Evolutionary conservation across 176 grass and related monocot genomes (phyloP), one percentile per base, ranked within the genome.

Genomic region (Thinopyrum elongatum): DNA sequence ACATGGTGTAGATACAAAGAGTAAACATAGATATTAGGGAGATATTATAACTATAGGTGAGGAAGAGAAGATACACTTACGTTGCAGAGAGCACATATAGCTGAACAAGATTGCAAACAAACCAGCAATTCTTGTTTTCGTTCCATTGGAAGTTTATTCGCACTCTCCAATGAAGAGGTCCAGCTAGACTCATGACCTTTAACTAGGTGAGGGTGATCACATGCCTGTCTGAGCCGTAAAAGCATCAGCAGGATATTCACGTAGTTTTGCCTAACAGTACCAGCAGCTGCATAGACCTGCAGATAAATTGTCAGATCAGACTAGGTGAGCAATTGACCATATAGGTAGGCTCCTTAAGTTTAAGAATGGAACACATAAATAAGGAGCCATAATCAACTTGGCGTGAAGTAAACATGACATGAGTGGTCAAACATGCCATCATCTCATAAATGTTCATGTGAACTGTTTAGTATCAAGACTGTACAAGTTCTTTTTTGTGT

Each of bases 201-300:
- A 76, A 99, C 97, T 75, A 99, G 51, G 74, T 93, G 86, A 73
- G 90, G 94, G 74, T 99, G 97, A 84, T 94, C 94, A 55, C 97
- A 99, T 71, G 97, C 97, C 80, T 99, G 97, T 58, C 97, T 91
- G 63, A 99, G 90, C 85, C 97, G 84, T 76, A 99, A 92, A 87
- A 99, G 94, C 97, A 99, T 96, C 80, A 99, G 70, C n/a, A 99
- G 80, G 79, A 99, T 99, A 76, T 99, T 99, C 34, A 99, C 97
- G 82, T 99, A 99, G 83, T 99, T 99, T 86, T 99, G 94, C 84
- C 88, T 99, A 79, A 99, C 94, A 70, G 97, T 99, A 61, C 97
- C 97, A 44, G 94, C 97, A 90, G 89, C 94, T 80, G 97, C 97
- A 53, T 99, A 99, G 38, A 88, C 97, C 97, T 99, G 90, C 82